A percentile compares a stretch with the other conserved stretches of the same genome.
Evolutionary conservation across 1,284 basidiomycete species (phyloP).

Genomic region (Ceratobasidium sp.): DNA sequence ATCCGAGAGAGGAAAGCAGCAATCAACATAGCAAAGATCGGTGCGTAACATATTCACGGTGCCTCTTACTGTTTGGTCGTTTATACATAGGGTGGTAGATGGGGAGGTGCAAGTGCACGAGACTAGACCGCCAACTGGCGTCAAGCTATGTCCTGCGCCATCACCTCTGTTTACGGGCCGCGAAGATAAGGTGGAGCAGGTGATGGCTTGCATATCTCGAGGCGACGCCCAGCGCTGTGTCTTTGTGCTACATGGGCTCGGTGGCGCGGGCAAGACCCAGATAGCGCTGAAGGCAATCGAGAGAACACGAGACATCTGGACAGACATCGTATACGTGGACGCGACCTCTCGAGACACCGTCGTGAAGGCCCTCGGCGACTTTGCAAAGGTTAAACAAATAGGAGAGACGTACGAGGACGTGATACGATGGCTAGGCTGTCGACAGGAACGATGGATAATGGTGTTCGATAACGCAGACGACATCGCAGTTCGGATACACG

Average conservation of each 20-base stretch:
- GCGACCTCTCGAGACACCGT: not conserved
- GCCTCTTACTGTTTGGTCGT: not conserved
- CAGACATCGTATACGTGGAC: slow-evolving; percentile 28
- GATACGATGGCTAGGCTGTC: not conserved
- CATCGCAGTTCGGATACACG: not conserved
- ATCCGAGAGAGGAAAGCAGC: not conserved
- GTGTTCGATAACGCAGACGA: not conserved
- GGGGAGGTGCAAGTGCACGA: not conserved
- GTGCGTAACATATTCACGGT: not conserved
- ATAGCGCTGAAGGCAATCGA: not conserved
- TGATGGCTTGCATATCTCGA: not conserved
- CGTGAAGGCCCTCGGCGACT: not conserved
- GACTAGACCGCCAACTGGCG: not conserved
- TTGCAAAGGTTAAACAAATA: not conserved
- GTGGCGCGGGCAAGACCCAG: slow-evolving; percentile 23
- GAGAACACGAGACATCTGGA: not conserved
- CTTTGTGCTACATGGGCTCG: not conserved
- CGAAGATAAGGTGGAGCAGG: not conserved
- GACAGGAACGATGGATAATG: slow-evolving; percentile 22
- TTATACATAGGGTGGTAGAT: not conserved
- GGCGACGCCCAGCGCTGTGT: not conserved
- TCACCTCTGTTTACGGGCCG: not conserved
- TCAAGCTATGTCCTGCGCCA: not conserved
- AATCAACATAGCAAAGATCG: not conserved
- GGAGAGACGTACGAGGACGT: not conserved